Evolutionary conservation across 495 filamentous ascomycete genomes (phyloP).

Genomic region (Jackrogersella multiformis): DNA sequence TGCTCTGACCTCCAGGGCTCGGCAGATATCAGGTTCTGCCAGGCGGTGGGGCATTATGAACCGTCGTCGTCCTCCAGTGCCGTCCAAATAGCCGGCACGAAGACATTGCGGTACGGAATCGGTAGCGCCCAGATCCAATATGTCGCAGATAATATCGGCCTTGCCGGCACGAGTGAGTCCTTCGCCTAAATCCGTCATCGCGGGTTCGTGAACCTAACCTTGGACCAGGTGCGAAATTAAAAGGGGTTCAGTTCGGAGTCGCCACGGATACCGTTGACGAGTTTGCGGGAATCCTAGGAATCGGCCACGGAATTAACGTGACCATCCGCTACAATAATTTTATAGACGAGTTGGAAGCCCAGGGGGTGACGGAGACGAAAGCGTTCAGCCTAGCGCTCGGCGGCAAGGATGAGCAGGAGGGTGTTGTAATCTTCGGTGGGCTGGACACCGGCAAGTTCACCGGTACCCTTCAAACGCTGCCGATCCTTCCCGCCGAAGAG

Average conservation of each 20-base stretch:
- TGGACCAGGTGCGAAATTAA: conserved; percentile 42
- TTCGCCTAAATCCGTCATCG: background rate
- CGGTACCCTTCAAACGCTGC: conserved; percentile 73
- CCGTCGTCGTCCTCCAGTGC: conserved; percentile 49
- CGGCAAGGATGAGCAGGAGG: conserved; percentile 60
- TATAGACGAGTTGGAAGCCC: conserved; percentile 52
- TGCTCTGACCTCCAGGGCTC: conserved; percentile 48
- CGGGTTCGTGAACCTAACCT: conserved; percentile 1
- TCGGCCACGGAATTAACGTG: conserved; percentile 55
- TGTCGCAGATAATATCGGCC: conserved; percentile 54
- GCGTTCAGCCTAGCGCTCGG: conserved; percentile 60
- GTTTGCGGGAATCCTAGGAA: conserved; percentile 59
- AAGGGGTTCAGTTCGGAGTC: conserved; percentile 57
- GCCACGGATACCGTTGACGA: conserved; percentile 51
- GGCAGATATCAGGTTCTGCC: conserved; percentile 54
- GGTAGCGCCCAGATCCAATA: conserved; percentile 57
- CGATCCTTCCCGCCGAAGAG: conserved; percentile 63
- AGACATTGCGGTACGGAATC: conserved; percentile 57
- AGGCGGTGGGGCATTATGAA: conserved; percentile 53
- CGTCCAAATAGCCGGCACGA: conserved; percentile 40
- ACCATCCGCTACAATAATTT: conserved; percentile 57
- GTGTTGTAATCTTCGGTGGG: conserved; percentile 92
- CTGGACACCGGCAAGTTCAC: conserved; percentile 86
- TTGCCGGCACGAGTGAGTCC: conserved; percentile 47
- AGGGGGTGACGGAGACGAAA: conserved; percentile 55